These are phyloP conservation scores for Clonostachys chloroleuca DNA, from an alignment of 2,329 filamentous ascomycete genomes.

Conservation along the genomic window DNA sequence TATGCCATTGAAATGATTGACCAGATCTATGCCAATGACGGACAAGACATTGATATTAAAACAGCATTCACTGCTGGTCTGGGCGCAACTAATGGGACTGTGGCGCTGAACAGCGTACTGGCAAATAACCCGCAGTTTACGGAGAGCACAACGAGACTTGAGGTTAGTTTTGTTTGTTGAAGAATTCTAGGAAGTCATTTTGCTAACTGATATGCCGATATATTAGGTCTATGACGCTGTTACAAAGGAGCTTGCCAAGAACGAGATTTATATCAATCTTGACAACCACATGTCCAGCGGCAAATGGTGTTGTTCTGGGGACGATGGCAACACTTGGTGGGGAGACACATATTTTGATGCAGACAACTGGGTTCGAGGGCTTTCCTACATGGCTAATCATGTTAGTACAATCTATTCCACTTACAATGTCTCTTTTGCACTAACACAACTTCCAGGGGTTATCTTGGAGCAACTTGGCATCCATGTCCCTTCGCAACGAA, in stretches of 20 bases:
- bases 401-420: slow-evolving; percentile 21
- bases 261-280: slow-evolving; percentile 52
- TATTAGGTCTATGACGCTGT: slow-evolving; percentile 49
- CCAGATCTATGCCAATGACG: slow-evolving; percentile 45
- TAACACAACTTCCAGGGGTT: slow-evolving; percentile 26
- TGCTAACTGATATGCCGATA: background rate
- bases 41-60: slow-evolving; percentile 37
- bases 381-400: slow-evolving; percentile 55
- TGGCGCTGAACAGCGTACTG: slow-evolving; percentile 45
- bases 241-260: slow-evolving; percentile 49
- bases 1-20: slow-evolving; percentile 63
- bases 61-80: slow-evolving; percentile 38
- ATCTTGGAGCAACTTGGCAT: slow-evolving; percentile 39
- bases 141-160: slow-evolving; percentile 45
- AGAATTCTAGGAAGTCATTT: background rate
- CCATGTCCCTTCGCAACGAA: slow-evolving; percentile 51
- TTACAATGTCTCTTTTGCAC: slow-evolving; percentile 9
- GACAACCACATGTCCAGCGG: slow-evolving; percentile 59
- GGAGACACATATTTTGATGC: slow-evolving; percentile 55
- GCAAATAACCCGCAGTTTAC: slow-evolving; percentile 53
- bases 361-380: slow-evolving; percentile 55
- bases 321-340: slow-evolving; percentile 57
- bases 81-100: slow-evolving; percentile 47
- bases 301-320: slow-evolving; percentile 51
- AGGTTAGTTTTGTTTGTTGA: slow-evolving; percentile 23